Evolutionary conservation across 176 grass and related monocot genomes (phyloP).

Genomic region (Neostapfia colusana): DNA sequence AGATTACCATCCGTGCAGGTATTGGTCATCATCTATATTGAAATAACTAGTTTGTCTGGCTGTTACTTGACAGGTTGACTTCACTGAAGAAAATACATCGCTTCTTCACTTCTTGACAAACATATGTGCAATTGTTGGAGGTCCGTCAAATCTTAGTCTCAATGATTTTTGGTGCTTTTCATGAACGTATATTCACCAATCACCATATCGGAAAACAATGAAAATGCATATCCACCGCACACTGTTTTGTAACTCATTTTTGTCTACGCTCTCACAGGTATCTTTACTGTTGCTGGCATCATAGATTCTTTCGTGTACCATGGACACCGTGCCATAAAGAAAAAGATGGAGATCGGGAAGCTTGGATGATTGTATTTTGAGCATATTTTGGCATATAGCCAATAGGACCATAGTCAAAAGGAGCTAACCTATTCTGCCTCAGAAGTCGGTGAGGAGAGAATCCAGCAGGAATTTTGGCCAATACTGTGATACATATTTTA

Average conservation of each 20-base stretch:
- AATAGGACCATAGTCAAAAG: conserved; percentile 27
- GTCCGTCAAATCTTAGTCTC: conserved; percentile 30
- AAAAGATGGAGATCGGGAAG: conserved; percentile 96
- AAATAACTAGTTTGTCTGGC: conserved; percentile 2
- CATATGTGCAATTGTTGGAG: conserved; percentile 93
- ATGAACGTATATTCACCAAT: neutral
- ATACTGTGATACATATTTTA: conserved; percentile 2
- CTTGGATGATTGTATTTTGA: conserved; percentile 33
- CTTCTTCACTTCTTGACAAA: conserved; percentile 97
- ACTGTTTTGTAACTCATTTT: neutral
- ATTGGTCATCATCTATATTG: neutral
- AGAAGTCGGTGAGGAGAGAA: neutral
- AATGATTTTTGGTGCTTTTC: conserved; percentile 8
- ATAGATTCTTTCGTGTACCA: conserved; percentile 94
- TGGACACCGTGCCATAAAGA: conserved; percentile 90
- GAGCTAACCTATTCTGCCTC: conserved; percentile 23
- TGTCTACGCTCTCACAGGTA: conserved; percentile 43
- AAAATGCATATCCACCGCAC: neutral
- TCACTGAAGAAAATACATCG: conserved; percentile 90
- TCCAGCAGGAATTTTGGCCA: conserved; percentile 40
- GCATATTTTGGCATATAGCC: conserved; percentile 16
- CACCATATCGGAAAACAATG: neutral
- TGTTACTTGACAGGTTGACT: conserved; percentile 68
- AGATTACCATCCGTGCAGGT: conserved; percentile 7
- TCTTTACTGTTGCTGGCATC: conserved; percentile 90